Evolutionary conservation across 768 basidiomycete species (phyloP).

Genomic region (Xerocomellus amylosporus): DNA sequence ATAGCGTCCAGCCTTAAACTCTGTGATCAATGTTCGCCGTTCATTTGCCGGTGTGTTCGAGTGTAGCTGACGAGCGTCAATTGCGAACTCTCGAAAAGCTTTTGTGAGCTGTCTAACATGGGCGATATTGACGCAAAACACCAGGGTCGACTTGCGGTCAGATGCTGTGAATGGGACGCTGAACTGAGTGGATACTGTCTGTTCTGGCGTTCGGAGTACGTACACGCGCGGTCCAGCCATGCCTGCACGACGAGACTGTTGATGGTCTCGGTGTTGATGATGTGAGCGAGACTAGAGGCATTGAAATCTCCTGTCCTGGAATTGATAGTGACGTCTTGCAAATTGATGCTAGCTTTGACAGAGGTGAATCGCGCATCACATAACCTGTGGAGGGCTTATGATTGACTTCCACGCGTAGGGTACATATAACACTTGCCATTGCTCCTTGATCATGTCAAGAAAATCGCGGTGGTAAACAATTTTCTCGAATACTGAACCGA

Average conservation of each 20-base stretch:
- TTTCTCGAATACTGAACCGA: constrained; percentile 83
- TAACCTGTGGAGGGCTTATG: constrained; percentile 49
- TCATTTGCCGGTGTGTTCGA: constrained; percentile 62
- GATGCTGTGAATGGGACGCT: constrained; percentile 30
- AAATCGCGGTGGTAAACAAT: constrained; percentile 95
- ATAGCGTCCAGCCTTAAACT: constrained; percentile 69
- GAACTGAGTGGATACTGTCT: constrained; percentile 4
- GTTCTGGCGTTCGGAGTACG: constrained; percentile 17
- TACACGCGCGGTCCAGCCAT: constrained; percentile 86
- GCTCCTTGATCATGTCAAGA: constrained; percentile 87
- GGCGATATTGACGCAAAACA: constrained; percentile 86
- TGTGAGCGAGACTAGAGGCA: constrained; percentile 69
- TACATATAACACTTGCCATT: constrained; percentile 55
- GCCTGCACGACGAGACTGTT: constrained; percentile 77
- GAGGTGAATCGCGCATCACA: constrained; percentile 84
- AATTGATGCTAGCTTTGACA: constrained; percentile 70
- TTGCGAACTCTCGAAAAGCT: constrained; percentile 65
- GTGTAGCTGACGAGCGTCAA: constrained; percentile 84
- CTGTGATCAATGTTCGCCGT: constrained; percentile 59
- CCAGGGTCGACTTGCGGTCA: constrained; percentile 77
- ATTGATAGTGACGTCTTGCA: constrained; percentile 65
- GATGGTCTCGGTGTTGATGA: constrained; percentile 76
- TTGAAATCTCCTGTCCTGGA: constrained; percentile 77
- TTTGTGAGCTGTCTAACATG: constrained; percentile 77
- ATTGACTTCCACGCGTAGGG: background rate